A percentile compares a stretch with the other conserved stretches of the same genome.
Evolutionary conservation across 352 stramenopile species (phyloP).

Genomic region (Blastocystis sp.): DNA sequence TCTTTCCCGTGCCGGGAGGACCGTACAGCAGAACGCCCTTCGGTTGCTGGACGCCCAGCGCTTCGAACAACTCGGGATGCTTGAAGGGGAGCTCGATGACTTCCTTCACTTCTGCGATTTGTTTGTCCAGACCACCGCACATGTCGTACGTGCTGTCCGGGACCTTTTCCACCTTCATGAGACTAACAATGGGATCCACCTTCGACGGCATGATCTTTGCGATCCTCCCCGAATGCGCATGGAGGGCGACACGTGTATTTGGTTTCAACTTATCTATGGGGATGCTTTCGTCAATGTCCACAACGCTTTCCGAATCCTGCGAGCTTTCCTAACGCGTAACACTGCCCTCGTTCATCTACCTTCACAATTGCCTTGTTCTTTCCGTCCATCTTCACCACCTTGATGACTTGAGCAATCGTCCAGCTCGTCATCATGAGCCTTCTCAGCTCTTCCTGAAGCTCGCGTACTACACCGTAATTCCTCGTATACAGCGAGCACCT

Average conservation of each 20-base stretch:
- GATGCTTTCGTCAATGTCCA: conserved; percentile 96
- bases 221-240: conserved; percentile 98
- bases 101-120: conserved; percentile 99
- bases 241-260: conserved; percentile 96
- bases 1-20: conserved; percentile 97
- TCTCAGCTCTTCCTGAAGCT: conserved; percentile 96
- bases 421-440: conserved; percentile 96
- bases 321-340: conserved; percentile 80
- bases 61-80: conserved; percentile 98
- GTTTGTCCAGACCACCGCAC: conserved; percentile 98
- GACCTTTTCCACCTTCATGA: conserved; percentile 98
- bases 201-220: conserved; percentile 99
- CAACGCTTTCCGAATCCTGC: conserved; percentile 98
- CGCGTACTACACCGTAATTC: conserved; percentile 82
- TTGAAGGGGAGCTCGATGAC: conserved; percentile 99
- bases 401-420: conserved; percentile 98
- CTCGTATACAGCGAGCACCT: conserved; percentile 79
- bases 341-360: conserved; percentile 77
- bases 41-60: conserved; percentile 94
- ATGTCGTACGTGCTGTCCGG: conserved; percentile 99
- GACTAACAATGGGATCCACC: conserved; percentile 88
- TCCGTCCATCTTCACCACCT: conserved; percentile 87
- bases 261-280: conserved; percentile 93
- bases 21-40: conserved; percentile 92
- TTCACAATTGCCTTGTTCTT: conserved; percentile 99